Evolutionary conservation across 106 monocot species (phyloP).

Genomic region (Dendrobium catenatum): DNA sequence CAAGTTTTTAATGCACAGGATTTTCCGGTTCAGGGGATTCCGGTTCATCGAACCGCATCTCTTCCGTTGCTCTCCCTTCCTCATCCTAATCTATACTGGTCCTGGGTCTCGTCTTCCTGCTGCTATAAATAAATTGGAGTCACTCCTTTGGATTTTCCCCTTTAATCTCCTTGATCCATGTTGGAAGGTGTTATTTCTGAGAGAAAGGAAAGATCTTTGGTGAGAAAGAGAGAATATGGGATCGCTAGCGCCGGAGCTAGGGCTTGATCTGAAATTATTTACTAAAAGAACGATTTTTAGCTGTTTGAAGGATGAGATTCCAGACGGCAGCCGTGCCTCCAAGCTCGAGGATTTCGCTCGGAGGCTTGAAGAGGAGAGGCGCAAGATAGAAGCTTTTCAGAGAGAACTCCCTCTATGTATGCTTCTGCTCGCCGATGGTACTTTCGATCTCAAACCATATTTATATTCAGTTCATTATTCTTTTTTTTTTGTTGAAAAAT

Average conservation of each 20-base stretch:
- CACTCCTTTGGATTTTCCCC: background rate
- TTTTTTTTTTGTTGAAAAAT: background rate
- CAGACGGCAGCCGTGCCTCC: slow-evolving; percentile 1
- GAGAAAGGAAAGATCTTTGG: background rate
- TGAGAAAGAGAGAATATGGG: slow-evolving; percentile 15
- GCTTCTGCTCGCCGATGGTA: slow-evolving; percentile 12
- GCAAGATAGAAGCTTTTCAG: slow-evolving; percentile 19
- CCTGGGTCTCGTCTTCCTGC: background rate
- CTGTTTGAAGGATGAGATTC: slow-evolving; percentile 15
- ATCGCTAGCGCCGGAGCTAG: slow-evolving; percentile 29
- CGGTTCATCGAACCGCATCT: slow-evolving; percentile 8
- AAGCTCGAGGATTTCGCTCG: slow-evolving; percentile 4
- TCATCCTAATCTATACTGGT: background rate
- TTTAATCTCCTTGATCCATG: background rate
- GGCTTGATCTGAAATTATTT: slow-evolving; percentile 43
- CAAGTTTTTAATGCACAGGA: background rate
- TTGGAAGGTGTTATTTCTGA: background rate
- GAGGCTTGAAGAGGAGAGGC: slow-evolving; percentile 10
- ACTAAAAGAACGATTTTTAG: slow-evolving; percentile 15
- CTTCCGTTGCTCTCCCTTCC: background rate
- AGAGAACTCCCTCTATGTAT: slow-evolving; percentile 23
- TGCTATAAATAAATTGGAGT: slow-evolving; percentile 3
- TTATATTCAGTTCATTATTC: background rate
- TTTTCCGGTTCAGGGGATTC: slow-evolving; percentile 8
- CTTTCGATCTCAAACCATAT: background rate